A percentile compares a stretch with the other conserved stretches of the same genome.
Evolutionary conservation across 2,329 filamentous ascomycete species (phyloP).

Genomic region (Peltaster fructicola): DNA sequence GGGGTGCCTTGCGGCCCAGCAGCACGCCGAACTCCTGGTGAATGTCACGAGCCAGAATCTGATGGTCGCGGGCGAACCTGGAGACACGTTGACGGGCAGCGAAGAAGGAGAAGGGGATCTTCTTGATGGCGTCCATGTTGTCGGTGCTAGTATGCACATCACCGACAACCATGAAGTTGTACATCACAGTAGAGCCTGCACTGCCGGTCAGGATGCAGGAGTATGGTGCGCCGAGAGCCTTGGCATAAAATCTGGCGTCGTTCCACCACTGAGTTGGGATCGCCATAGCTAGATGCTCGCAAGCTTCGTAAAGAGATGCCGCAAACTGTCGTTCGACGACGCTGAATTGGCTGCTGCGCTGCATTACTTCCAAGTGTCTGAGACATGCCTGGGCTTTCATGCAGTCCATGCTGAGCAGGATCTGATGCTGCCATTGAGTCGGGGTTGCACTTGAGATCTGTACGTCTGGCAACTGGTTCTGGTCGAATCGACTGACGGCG

Average conservation of each 20-base stretch:
- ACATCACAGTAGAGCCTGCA: constrained; percentile 21
- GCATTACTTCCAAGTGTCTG: constrained; percentile 3
- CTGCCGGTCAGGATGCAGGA: constrained; percentile 8
- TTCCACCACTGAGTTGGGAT: constrained; percentile 24
- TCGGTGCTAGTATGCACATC: constrained; percentile 16
- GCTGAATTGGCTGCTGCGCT: constrained; percentile 5
- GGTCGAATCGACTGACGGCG: constrained; percentile 22
- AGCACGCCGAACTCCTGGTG: constrained; percentile 29
- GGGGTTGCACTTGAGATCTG: constrained; percentile 18
- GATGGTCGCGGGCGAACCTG: constrained; percentile 27
- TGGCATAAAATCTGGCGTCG: constrained; percentile 26
- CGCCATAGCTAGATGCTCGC: constrained; percentile 14
- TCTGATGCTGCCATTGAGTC: constrained; percentile 16
- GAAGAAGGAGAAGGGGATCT: constrained; percentile 29
- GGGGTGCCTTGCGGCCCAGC: constrained; percentile 14
- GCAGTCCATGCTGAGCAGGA: constrained; percentile 20
- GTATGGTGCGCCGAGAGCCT: constrained; percentile 20
- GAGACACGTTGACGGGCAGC: constrained; percentile 26
- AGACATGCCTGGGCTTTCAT: constrained; percentile 4
- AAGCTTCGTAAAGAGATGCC: constrained; percentile 16
- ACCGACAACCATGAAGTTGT: constrained; percentile 24
- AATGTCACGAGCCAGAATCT: constrained; percentile 25
- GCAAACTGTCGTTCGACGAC: constrained; percentile 21
- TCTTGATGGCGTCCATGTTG: constrained; percentile 12
- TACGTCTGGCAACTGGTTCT: constrained; percentile 28